Percentiles rank a stretch among this genome's conserved stretches.
Conservation (phyloP, 371 early-diverging fungal species). For the Mortierella sp. region DNA sequence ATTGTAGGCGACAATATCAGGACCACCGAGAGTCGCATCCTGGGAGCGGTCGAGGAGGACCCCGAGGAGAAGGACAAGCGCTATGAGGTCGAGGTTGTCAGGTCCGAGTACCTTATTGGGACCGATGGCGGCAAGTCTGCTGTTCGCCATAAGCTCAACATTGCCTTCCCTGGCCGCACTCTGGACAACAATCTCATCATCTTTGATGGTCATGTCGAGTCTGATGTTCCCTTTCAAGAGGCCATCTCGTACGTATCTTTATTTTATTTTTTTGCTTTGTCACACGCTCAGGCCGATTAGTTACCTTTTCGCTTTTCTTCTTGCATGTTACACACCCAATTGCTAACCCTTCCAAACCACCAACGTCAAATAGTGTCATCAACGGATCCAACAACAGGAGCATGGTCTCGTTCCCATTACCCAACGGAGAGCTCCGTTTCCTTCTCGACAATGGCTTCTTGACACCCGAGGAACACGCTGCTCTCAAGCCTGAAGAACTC, state of each 20-base stretch:
- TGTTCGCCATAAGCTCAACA: slow-evolving; percentile 52
- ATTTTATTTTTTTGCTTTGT: neutral
- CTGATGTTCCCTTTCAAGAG: slow-evolving; percentile 26
- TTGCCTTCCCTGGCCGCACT: slow-evolving; percentile 53
- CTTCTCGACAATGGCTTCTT: slow-evolving; percentile 37
- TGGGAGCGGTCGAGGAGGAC: slow-evolving; percentile 28
- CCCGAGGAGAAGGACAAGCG: slow-evolving; percentile 23
- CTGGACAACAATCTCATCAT: slow-evolving; percentile 37
- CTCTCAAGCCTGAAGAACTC: slow-evolving; percentile 17
- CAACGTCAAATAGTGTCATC: slow-evolving; percentile 6
- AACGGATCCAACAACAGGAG: slow-evolving; percentile 23
- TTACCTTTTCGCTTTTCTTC: neutral
- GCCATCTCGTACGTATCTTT: slow-evolving; percentile 34
- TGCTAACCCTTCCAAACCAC: neutral
- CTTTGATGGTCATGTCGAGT: slow-evolving; percentile 44
- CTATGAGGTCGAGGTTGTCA: slow-evolving; percentile 26
- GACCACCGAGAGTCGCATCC: slow-evolving; percentile 31
- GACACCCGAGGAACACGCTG: slow-evolving; percentile 37
- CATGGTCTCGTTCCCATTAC: slow-evolving; percentile 28
- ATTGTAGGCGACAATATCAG: slow-evolving; percentile 26
- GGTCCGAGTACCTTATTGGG: slow-evolving; percentile 55
- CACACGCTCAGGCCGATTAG: neutral
- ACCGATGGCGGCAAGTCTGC: slow-evolving; percentile 58
- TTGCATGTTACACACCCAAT: neutral
- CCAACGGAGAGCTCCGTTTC: slow-evolving; percentile 26